These are phyloP conservation scores for Hyaloscypha finlandica DNA, from an alignment of 495 filamentous ascomycete species.

Conservation along the genomic window DNA sequence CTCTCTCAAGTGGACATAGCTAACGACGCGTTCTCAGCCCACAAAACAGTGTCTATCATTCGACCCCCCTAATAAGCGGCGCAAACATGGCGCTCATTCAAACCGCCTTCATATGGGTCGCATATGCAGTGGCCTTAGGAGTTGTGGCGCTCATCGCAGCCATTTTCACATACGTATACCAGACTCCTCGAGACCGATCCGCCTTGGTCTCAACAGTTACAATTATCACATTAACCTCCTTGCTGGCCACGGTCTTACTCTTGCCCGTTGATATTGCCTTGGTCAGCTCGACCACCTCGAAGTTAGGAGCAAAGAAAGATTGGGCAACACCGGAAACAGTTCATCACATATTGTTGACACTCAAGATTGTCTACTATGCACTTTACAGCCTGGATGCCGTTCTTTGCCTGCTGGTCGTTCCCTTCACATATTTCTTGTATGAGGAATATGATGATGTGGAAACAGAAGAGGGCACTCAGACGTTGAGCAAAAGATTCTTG, in stretches of 20 bases:
- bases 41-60: conserved; percentile 7
- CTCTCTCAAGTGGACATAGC: not conserved
- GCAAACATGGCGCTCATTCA: conserved; percentile 59
- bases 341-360: conserved; percentile 70
- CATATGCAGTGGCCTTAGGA: conserved; percentile 79
- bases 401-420: conserved; percentile 86
- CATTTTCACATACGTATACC: conserved; percentile 84
- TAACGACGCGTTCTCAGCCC: conserved; percentile 6
- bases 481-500: conserved; percentile 67
- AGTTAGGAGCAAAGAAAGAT: conserved; percentile 81
- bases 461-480: conserved; percentile 73
- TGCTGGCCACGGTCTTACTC: conserved; percentile 90
- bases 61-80: not conserved
- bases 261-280: conserved; percentile 95
- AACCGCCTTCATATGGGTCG: conserved; percentile 84
- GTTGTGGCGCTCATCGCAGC: conserved; percentile 70
- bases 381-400: conserved; percentile 91
- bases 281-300: conserved; percentile 81
- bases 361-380: conserved; percentile 89
- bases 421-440: conserved; percentile 97
- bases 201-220: conserved; percentile 76
- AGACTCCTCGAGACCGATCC: conserved; percentile 83
- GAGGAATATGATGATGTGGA: conserved; percentile 94
- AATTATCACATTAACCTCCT: conserved; percentile 79
- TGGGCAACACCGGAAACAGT: conserved; percentile 86